Evolutionary conservation across 257 asterid genomes (phyloP), one percentile per base, ranked within the genome.

Genomic region (Solanum acaule): DNA sequence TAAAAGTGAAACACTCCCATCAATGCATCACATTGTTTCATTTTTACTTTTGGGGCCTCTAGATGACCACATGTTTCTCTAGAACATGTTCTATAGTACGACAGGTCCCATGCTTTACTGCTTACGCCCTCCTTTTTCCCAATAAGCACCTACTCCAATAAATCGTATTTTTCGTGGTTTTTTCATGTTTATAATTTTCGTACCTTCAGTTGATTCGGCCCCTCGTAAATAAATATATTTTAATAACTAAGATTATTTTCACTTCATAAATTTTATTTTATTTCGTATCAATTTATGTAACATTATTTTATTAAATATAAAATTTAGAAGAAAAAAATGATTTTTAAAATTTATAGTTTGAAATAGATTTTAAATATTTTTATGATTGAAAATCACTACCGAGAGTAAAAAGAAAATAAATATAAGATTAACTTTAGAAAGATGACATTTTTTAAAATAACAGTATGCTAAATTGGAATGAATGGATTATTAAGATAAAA

Each of bases 111-210:
- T 75, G 18, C 31, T 75, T 35, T 8, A 56, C 25, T 7, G 65
- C 65, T 20, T 56, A 75, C 31, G 82, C 82, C 16, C 49, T 10
- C 46, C 27, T 34, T 73, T 35, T 73, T 35, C 18, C 42, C 25
- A 33, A 70, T 4, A 29, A 70, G 0, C 20, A 61, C 70, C 1
- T 23, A 18, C 2, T 61, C 0, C n/a, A 20, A 59, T 59, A 59
- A 59, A 8, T 59, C 15, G 29, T 61, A 7, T 22, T 61, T 61
- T 61, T 23, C 1, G 7, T 61, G 70, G 0, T 61, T 61, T 59
- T 61, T 63, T 2, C 1, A 63, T 63, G 0, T 63, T 8, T 10
- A 23, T 23, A 63, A 4, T 0, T 23, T 61, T 61, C 15, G 9
- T 22, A 61, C 6, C 2, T 22, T 59, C 12, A 3, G 4, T 59